A percentile compares a stretch with the other conserved stretches of the same genome.
Conservation (phyloP, 345 rosid species). For the Eucalyptus sp. region DNA sequence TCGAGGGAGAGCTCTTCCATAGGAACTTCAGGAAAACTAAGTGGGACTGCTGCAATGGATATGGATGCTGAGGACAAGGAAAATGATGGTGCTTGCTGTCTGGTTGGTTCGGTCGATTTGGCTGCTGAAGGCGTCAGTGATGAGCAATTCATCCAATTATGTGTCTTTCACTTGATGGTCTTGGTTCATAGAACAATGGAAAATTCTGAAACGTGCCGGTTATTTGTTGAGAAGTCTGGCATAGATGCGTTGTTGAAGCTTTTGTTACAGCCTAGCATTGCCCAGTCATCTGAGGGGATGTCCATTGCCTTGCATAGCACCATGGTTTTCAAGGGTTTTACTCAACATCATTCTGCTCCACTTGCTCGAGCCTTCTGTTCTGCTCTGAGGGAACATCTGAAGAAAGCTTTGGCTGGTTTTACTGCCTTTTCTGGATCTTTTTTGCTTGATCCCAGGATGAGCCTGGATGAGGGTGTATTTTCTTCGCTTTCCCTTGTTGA, state of each 20-base stretch:
- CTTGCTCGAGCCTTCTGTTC: slow-evolving; percentile 84
- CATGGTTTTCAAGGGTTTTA: slow-evolving; percentile 94
- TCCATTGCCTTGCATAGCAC: slow-evolving; percentile 94
- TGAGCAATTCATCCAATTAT: slow-evolving; percentile 77
- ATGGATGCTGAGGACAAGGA: slow-evolving; percentile 72
- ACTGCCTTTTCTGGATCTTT: slow-evolving; percentile 39
- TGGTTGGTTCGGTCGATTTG: slow-evolving; percentile 33
- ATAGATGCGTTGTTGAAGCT: slow-evolving; percentile 85
- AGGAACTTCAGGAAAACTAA: slow-evolving; percentile 37
- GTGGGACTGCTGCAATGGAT: slow-evolving; percentile 68
- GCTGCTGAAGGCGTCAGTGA: slow-evolving; percentile 42
- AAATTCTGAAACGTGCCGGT: slow-evolving; percentile 82
- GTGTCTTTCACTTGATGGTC: slow-evolving; percentile 90
- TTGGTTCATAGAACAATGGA: slow-evolving; percentile 93
- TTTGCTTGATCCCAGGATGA: slow-evolving; percentile 55
- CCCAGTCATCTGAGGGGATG: slow-evolving; percentile 93
- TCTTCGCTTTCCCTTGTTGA: slow-evolving; percentile 83
- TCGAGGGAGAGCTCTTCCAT: slow-evolving; percentile 32
- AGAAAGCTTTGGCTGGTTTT: slow-evolving; percentile 55
- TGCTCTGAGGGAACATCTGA: slow-evolving; percentile 69
- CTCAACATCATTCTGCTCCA: slow-evolving; percentile 86
- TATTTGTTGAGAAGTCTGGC: slow-evolving; percentile 94
- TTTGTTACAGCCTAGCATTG: slow-evolving; percentile 72
- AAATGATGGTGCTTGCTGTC: slow-evolving; percentile 25
- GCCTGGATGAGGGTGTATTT: slow-evolving; percentile 51